phyloP scores from a whole-genome alignment of 2,329 filamentous ascomycete species.

The Zymoseptoria ardabiliae region DNA sequence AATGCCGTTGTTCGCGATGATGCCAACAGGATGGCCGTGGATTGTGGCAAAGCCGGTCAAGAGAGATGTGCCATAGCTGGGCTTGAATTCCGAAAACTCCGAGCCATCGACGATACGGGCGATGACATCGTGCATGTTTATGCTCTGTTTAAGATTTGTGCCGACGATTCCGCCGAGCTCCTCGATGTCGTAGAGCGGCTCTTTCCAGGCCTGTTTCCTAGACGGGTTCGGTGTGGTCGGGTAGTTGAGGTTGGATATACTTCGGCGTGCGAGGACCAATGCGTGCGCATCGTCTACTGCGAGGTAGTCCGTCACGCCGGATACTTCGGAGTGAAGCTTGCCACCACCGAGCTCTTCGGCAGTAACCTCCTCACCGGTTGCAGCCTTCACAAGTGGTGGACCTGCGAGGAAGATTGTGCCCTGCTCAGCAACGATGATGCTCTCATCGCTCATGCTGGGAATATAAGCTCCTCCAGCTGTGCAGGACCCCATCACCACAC shows the following conservation, averaged over 20 bases:
- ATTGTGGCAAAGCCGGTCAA: conserved; percentile 83
- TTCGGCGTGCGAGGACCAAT: conserved; percentile 73
- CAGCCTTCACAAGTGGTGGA: conserved; percentile 88
- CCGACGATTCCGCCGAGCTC: conserved; percentile 86
- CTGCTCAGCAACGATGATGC: conserved; percentile 89
- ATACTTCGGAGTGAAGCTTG: conserved; percentile 80
- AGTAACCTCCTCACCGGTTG: conserved; percentile 84
- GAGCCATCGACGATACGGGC: conserved; percentile 87
- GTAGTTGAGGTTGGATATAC: conserved; percentile 85
- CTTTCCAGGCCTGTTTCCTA: conserved; percentile 46
- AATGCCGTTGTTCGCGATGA: conserved; percentile 93
- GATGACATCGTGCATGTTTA: conserved; percentile 84
- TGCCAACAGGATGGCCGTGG: conserved; percentile 83
- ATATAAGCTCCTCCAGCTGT: conserved; percentile 95
- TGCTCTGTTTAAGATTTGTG: conserved; percentile 77
- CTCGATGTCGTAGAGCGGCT: conserved; percentile 70
- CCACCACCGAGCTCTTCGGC: conserved; percentile 89
- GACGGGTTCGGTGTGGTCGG: conserved; percentile 45
- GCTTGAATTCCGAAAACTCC: conserved; percentile 90
- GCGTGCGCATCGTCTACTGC: conserved; percentile 92
- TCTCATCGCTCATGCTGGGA: conserved; percentile 94
- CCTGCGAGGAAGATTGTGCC: conserved; percentile 97
- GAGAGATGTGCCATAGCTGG: conserved; percentile 77
- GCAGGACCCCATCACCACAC: conserved; percentile 94
- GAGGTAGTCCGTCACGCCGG: conserved; percentile 90